Conservation (phyloP, 192 early-diverging fungal species). For the Podila verticillata region DNA sequence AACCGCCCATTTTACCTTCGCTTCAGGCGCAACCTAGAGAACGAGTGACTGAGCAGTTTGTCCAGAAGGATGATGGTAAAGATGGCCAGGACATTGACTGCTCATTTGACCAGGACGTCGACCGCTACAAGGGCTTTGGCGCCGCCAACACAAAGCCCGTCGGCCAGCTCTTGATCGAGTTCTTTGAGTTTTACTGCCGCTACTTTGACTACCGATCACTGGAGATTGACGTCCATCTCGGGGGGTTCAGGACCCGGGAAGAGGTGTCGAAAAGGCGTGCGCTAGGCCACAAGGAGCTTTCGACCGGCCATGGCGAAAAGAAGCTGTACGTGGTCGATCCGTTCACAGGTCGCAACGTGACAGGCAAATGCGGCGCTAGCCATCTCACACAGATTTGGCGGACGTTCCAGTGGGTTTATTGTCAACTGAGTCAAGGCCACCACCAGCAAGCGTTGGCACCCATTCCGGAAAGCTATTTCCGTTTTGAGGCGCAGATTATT, state of each 20-base stretch:
- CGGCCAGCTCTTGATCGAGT: slow-evolving; percentile 39
- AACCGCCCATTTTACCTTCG: slow-evolving; percentile 28
- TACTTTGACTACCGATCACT: slow-evolving; percentile 41
- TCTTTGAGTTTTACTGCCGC: slow-evolving; percentile 39
- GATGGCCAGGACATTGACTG: slow-evolving; percentile 23
- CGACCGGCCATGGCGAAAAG: slow-evolving; percentile 15
- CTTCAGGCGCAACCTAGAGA: slow-evolving; percentile 21
- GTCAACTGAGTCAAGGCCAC: slow-evolving; percentile 21
- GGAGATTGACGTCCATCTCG: slow-evolving; percentile 40
- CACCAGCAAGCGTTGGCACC: slow-evolving; percentile 16
- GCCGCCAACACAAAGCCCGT: slow-evolving; percentile 28
- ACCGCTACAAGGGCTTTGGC: slow-evolving; percentile 30
- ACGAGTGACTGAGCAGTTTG: slow-evolving; percentile 8
- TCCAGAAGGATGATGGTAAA: slow-evolving; percentile 14
- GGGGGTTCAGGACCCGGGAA: slow-evolving; percentile 14
- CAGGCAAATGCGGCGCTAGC: slow-evolving; percentile 1
- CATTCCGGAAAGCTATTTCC: slow-evolving; percentile 1
- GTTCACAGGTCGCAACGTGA: slow-evolving; percentile 32
- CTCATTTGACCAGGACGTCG: slow-evolving; percentile 30
- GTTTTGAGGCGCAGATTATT: neutral
- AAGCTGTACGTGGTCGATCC: slow-evolving; percentile 42
- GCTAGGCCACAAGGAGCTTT: neutral
- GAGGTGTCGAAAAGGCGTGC: neutral
- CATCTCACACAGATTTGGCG: slow-evolving; percentile 23
- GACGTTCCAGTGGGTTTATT: slow-evolving; percentile 27